Percentiles rank a stretch among this genome's conserved stretches.
phyloP scores from a whole-genome alignment of 305 asterid species.

The Fraxinus ornus region DNA sequence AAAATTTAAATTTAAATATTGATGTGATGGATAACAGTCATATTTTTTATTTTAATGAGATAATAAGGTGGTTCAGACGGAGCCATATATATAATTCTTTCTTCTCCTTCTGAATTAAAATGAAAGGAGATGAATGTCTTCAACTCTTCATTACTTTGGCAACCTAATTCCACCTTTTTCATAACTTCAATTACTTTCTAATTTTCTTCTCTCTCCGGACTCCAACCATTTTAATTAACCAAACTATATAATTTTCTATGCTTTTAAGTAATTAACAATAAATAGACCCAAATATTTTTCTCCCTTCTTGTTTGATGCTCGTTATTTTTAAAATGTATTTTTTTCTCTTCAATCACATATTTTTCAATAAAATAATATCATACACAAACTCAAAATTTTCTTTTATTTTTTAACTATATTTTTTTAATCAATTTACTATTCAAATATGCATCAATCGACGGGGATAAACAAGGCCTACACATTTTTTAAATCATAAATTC shows the following conservation, averaged over 20 bases:
- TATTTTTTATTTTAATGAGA: no score
- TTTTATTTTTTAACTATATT: no score
- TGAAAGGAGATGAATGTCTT: constrained; percentile 51
- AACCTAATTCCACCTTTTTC: constrained; percentile 90
- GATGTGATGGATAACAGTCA: no score
- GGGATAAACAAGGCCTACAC: background rate
- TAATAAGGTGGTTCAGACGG: no score
- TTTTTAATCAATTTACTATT: no score
- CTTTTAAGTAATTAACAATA: constrained; percentile 48
- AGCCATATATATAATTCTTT: background rate
- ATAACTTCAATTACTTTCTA: constrained; percentile 58
- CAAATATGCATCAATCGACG: background rate
- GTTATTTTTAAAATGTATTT: no score
- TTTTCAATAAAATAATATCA: no score
- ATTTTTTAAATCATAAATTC: constrained; percentile 37
- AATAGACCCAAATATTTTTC: constrained; percentile 38
- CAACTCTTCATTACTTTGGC: constrained; percentile 88
- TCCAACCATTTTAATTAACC: constrained; percentile 73
- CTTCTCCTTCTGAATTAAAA: background rate
- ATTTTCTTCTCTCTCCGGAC: constrained; percentile 49
- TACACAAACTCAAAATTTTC: no score
- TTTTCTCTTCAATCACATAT: background rate
- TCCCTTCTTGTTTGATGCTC: background rate
- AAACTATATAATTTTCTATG: constrained; percentile 57
- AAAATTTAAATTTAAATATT: no score